Conservation (phyloP, 2,329 filamentous ascomycete genomes). For the Nemania abortiva region DNA sequence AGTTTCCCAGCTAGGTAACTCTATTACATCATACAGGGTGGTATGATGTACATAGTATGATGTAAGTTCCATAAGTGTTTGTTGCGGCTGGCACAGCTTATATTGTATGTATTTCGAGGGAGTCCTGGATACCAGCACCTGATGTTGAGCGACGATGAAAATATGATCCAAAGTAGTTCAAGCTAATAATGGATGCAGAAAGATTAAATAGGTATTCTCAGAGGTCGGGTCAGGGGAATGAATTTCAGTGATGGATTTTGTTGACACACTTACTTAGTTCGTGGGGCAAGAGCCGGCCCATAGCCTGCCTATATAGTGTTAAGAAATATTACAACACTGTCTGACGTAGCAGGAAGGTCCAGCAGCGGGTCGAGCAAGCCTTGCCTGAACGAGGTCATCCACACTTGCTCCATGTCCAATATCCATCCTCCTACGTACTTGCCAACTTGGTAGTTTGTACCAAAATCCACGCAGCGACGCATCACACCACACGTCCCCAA, state of each 20-base stretch:
- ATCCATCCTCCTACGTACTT: slow-evolving; percentile 33
- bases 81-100: neutral
- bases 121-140: neutral
- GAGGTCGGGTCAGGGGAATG: neutral
- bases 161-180: neutral
- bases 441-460: slow-evolving; percentile 37
- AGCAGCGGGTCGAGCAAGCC: slow-evolving; percentile 38
- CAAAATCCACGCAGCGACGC: slow-evolving; percentile 41
- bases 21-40: slow-evolving; percentile 34
- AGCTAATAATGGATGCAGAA: neutral
- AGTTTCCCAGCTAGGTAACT: slow-evolving; percentile 12
- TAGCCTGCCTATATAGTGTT: slow-evolving; percentile 19
- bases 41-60: slow-evolving; percentile 25
- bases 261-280: too few relatives aligned
- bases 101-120: neutral
- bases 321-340: slow-evolving; percentile 28
- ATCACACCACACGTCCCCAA: slow-evolving; percentile 37
- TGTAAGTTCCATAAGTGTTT: slow-evolving; percentile 21
- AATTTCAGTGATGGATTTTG: neutral
- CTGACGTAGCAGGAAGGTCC: slow-evolving; percentile 42
- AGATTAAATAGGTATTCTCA: neutral
- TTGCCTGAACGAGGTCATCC: slow-evolving; percentile 43
- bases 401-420: slow-evolving; percentile 39
- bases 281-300: slow-evolving; percentile 17
- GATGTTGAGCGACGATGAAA: neutral